These are phyloP conservation scores for Populus davidiana DNA, from an alignment of 345 rosid genomes.

Conservation along the genomic window DNA sequence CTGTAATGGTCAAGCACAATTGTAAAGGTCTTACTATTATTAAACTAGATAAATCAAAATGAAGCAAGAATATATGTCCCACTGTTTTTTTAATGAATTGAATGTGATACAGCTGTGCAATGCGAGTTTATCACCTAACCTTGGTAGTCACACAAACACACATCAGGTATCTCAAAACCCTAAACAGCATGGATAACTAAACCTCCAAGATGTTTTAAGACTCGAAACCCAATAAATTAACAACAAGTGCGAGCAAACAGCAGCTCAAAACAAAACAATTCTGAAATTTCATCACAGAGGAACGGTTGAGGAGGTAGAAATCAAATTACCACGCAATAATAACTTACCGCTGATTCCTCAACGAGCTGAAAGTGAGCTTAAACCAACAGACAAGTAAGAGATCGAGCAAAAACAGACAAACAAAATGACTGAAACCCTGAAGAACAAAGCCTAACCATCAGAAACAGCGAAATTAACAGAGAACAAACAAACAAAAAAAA, in stretches of 20 bases:
- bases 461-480: background rate
- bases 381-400: slow-evolving; percentile 3
- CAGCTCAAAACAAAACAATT: background rate
- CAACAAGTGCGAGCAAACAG: background rate
- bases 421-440: slow-evolving; percentile 1
- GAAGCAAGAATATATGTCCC: background rate
- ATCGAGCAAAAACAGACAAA: slow-evolving; percentile 5
- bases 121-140: background rate
- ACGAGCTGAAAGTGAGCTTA: background rate
- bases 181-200: background rate
- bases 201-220: background rate
- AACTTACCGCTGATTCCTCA: slow-evolving; percentile 1
- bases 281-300: background rate
- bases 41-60: background rate
- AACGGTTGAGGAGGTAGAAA: background rate
- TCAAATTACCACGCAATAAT: background rate
- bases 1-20: background rate
- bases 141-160: background rate
- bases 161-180: background rate
- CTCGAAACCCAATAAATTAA: background rate
- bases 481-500: background rate
- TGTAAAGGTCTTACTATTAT: background rate
- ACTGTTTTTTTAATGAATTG: background rate
- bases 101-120: background rate
- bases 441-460: background rate